Conservation (phyloP, 345 rosid genomes). For the Firmiana major region DNA sequence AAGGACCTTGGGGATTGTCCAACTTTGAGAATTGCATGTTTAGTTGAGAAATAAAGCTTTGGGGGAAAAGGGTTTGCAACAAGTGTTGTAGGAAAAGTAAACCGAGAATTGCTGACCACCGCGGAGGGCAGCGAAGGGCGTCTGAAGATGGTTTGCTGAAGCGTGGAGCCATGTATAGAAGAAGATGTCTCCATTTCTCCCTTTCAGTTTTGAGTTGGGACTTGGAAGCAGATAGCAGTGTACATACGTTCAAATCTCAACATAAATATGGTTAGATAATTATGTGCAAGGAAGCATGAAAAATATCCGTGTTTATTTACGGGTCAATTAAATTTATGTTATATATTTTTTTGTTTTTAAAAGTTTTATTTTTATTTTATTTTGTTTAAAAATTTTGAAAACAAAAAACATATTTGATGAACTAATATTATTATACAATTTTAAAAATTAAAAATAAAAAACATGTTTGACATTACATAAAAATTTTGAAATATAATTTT, state of each 20-base stretch:
- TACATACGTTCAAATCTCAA: not conserved
- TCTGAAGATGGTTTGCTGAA: not conserved
- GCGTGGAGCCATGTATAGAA: not conserved
- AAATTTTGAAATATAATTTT: no score
- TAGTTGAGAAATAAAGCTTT: constrained; percentile 1
- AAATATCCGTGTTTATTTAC: no score
- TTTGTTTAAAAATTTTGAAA: no score
- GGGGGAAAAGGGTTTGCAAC: not conserved
- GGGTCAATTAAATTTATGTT: no score
- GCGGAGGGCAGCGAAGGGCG: not conserved
- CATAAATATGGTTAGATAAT: not conserved
- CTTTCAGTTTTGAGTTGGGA: not conserved
- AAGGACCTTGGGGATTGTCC: constrained; percentile 4
- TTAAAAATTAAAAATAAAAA: no score
- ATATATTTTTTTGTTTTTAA: no score
- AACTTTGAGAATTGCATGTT: constrained; percentile 1
- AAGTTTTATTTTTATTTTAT: no score
- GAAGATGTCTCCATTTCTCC: constrained; percentile 1
- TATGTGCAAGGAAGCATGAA: no score
- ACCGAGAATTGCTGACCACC: not conserved
- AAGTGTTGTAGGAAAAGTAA: not conserved
- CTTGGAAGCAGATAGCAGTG: not conserved
- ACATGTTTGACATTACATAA: no score
- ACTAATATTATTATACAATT: no score
- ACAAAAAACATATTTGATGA: no score